Conservation (phyloP, 805 yeast genomes). For the Wickerhamomyces chambardii region DNA sequence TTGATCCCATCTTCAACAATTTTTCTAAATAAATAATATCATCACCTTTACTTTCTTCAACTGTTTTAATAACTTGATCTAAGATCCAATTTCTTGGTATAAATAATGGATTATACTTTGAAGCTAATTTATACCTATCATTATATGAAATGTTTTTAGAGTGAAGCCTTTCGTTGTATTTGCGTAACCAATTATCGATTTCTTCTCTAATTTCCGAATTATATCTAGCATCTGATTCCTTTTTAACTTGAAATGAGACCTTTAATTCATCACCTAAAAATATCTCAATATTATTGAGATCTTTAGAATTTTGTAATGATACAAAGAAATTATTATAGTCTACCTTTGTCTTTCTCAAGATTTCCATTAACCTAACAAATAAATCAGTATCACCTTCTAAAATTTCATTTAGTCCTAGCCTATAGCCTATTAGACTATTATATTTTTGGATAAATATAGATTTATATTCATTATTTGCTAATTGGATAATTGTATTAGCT, state of each 20-base stretch:
- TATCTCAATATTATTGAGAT: slow-evolving; percentile 22
- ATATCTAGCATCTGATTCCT: slow-evolving; percentile 23
- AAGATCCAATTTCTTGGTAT: slow-evolving; percentile 82
- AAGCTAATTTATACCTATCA: slow-evolving; percentile 32
- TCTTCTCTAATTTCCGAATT: slow-evolving; percentile 31
- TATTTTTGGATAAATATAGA: slow-evolving; percentile 51
- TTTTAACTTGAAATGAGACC: slow-evolving; percentile 17
- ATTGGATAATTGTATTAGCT: slow-evolving; percentile 56
- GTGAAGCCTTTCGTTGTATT: slow-evolving; percentile 34
- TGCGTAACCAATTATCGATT: slow-evolving; percentile 41
- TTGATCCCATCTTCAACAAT: slow-evolving; percentile 58
- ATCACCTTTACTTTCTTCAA: slow-evolving; percentile 40
- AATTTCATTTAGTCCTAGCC: slow-evolving; percentile 56
- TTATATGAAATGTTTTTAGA: slow-evolving; percentile 28
- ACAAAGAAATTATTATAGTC: slow-evolving; percentile 81
- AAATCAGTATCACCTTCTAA: slow-evolving; percentile 29
- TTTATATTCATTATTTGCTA: slow-evolving; percentile 59
- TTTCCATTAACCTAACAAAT: slow-evolving; percentile 34
- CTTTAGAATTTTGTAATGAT: slow-evolving; percentile 39
- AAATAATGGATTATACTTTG: slow-evolving; percentile 61
- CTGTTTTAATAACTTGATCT: slow-evolving; percentile 64
- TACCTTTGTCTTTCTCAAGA: slow-evolving; percentile 50
- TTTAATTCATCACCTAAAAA: slow-evolving; percentile 19
- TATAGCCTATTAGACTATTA: slow-evolving; percentile 42
- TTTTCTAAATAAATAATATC: slow-evolving; percentile 47